Base-by-base conservation (phyloP, 306 rosid genomes). In the Prunus mume region DNA sequence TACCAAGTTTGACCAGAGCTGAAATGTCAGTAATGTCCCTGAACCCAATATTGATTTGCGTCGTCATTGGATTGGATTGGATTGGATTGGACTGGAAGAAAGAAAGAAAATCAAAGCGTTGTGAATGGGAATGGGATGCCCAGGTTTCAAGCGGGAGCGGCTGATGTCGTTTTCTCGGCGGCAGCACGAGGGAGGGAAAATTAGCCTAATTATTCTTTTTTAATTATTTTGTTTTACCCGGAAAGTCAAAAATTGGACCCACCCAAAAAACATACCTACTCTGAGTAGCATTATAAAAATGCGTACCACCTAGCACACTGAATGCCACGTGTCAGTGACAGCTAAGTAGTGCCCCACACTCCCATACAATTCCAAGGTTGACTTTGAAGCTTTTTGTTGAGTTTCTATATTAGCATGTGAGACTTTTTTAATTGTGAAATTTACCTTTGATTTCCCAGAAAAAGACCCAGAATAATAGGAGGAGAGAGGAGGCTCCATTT, bases 1-100 rank as follows among this genome's bases (percentile, higher is more conserved):
- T 75, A 50, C 52, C 71, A 75, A 19, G 55, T 68, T 72, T 76
- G 84, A 81, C 74, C n/a, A 9, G 32, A 68, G 17, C 2, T 56
- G 41, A 79, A 79, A 50, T 63, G 14, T 68, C 41, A n/a, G 19
- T 6, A 47, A 73, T 1, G 18, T 58, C 38, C 83, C 65, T 3
- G 22, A 58, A 73, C 13, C 27, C n/a, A 52, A 28, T 47, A 24
- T 45, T 45, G 27, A 46, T 6, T 45, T 30, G 68, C 60, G 30
- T 73, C 47, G 19, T 73, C 20, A 27, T n/a, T 28, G 30, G 30
- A 28, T 28, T 28, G 28, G 28, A 45, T 61, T 10, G 4, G 15
- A n/a, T n/a, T n/a, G n/a, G n/a, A n/a, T n/a, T n/a, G n/a, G n/a
- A n/a, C n/a, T 32, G 7, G 15, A 28, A 14, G 15, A 64, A 62